Conservation (phyloP, 1,139 yeast species). For the Petasospora fabianii region DNA sequence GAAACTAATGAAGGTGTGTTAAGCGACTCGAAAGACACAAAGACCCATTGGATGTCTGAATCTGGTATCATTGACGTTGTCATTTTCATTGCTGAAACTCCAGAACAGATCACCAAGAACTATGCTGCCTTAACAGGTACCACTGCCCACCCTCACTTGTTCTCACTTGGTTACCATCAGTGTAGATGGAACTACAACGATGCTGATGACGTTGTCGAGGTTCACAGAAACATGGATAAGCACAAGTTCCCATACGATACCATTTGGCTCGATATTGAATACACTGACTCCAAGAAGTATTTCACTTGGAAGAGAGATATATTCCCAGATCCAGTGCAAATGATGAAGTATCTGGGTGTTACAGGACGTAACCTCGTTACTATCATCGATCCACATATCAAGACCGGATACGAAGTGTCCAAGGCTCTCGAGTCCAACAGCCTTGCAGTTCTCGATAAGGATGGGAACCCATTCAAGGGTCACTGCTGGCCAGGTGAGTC, state of each 20-base stretch:
- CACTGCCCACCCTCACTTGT: slow-evolving; percentile 69
- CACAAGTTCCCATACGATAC: slow-evolving; percentile 81
- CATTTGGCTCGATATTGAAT: slow-evolving; percentile 94
- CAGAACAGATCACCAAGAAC: slow-evolving; percentile 54
- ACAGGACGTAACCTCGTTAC: slow-evolving; percentile 81
- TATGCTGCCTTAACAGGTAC: slow-evolving; percentile 78
- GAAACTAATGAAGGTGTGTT: slow-evolving; percentile 12
- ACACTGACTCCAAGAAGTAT: slow-evolving; percentile 79
- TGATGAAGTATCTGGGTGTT: slow-evolving; percentile 61
- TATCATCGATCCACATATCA: slow-evolving; percentile 90
- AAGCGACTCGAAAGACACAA: slow-evolving; percentile 25
- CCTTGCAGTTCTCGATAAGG: slow-evolving; percentile 41
- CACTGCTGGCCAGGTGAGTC: slow-evolving; percentile 99
- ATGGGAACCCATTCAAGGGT: slow-evolving; percentile 60
- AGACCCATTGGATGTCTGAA: slow-evolving; percentile 93
- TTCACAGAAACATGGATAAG: slow-evolving; percentile 67
- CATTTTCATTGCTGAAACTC: slow-evolving; percentile 60
- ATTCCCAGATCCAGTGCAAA: slow-evolving; percentile 70
- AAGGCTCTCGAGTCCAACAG: slow-evolving; percentile 41
- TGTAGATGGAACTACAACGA: slow-evolving; percentile 97
- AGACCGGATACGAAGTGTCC: slow-evolving; percentile 64
- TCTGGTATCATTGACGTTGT: slow-evolving; percentile 78
- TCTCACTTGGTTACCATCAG: slow-evolving; percentile 88
- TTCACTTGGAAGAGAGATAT: slow-evolving; percentile 82
- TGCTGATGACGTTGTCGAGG: slow-evolving; percentile 74